Evolutionary conservation across 1,284 basidiomycete species (phyloP).

Genomic region (Apiotrichum gamsii): DNA sequence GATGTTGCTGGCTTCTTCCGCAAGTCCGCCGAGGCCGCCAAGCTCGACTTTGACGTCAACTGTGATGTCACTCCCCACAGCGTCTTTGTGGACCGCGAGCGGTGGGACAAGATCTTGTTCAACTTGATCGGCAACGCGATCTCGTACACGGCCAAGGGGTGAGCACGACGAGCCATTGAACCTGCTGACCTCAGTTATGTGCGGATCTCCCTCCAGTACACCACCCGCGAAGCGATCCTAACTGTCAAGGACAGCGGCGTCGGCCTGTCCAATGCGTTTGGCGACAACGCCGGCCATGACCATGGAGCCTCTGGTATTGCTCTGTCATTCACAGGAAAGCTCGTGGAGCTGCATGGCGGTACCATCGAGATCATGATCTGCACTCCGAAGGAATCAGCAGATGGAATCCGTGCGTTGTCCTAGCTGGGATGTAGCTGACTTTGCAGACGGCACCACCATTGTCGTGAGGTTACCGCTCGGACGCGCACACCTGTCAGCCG

Average conservation of each 20-base stretch:
- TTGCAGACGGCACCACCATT: conserved; percentile 39
- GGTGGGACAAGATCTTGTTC: conserved; percentile 50
- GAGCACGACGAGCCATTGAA: conserved; percentile 3
- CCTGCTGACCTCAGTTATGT: conserved; percentile 15
- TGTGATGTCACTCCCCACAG: conserved; percentile 35
- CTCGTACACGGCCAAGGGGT: conserved; percentile 41
- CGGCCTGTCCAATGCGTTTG: conserved; percentile 36
- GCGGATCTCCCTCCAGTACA: conserved; percentile 27
- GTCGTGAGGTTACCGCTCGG: conserved; percentile 38
- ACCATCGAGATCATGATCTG: conserved; percentile 42
- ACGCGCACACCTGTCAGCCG: conserved; percentile 31
- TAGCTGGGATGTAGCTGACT: neutral
- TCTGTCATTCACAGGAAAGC: conserved; percentile 38
- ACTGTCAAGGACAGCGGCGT: conserved; percentile 47
- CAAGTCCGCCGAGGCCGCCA: conserved; percentile 30
- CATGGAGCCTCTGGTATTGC: conserved; percentile 48
- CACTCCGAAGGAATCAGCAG: conserved; percentile 29
- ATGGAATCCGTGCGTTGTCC: conserved; percentile 29
- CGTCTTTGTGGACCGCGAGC: conserved; percentile 45
- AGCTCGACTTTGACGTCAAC: conserved; percentile 41
- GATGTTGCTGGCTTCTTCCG: conserved; percentile 48
- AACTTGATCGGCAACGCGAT: conserved; percentile 47
- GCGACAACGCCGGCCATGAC: conserved; percentile 14
- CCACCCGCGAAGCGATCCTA: conserved; percentile 24
- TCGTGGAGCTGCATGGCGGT: conserved; percentile 49